These are phyloP conservation scores for Fusarium sp. DNA, from an alignment of 2,329 filamentous ascomycete genomes.

Conservation along the genomic window DNA sequence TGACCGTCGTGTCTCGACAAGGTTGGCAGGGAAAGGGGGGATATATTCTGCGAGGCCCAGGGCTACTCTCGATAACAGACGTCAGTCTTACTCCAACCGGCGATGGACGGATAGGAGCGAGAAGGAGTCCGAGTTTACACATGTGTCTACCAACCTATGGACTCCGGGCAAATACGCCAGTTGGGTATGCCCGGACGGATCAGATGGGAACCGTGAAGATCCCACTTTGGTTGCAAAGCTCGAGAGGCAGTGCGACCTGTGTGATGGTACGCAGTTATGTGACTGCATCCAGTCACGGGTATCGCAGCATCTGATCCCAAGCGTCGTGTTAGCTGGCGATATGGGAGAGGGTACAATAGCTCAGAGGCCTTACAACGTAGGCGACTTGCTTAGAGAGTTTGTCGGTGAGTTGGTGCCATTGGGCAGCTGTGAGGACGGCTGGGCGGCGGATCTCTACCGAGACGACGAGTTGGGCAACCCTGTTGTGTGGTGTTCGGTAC, in stretches of 20 bases:
- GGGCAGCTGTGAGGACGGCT: background rate
- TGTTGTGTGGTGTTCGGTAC: background rate
- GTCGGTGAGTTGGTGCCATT: slow-evolving; percentile 9
- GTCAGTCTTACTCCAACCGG: background rate
- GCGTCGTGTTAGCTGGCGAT: background rate
- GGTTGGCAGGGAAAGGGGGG: background rate
- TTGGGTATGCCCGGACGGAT: background rate
- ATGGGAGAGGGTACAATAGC: background rate
- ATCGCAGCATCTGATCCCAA: background rate
- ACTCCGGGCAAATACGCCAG: background rate
- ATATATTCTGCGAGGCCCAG: background rate
- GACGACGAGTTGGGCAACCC: background rate
- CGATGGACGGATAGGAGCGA: background rate
- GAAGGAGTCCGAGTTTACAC: background rate
- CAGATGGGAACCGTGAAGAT: background rate
- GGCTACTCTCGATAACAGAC: background rate
- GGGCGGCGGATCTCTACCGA: background rate
- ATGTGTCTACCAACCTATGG: background rate
- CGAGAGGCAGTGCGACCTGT: background rate
- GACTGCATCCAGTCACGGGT: background rate
- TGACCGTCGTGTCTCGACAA: background rate
- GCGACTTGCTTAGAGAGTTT: slow-evolving; percentile 10
- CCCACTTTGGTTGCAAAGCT: background rate
- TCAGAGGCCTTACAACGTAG: background rate
- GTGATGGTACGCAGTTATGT: background rate